Conservation (phyloP, 169 alveolate species). For the Toxoplasma gondii region DNA sequence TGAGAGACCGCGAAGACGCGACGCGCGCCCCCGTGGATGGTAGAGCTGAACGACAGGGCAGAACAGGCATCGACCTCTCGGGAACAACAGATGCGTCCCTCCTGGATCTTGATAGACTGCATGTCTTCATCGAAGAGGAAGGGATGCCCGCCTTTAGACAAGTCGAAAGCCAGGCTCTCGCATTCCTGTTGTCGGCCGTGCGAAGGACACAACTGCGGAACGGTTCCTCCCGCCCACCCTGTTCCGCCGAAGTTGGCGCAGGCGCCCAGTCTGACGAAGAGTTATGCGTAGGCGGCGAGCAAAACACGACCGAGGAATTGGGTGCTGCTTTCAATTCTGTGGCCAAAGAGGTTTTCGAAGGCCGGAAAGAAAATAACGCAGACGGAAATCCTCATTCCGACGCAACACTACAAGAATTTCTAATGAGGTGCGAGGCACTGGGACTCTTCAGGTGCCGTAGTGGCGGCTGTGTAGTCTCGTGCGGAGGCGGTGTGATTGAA, state of each 20-base stretch:
- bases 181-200: background rate
- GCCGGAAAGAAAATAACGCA: background rate
- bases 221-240: background rate
- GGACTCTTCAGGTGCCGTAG: background rate
- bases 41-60: background rate
- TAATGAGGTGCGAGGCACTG: background rate
- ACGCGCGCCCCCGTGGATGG: background rate
- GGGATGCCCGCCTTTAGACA: background rate
- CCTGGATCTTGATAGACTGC: background rate
- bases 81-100: background rate
- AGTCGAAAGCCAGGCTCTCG: background rate
- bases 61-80: background rate
- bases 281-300: too few relatives aligned
- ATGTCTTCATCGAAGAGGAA: background rate
- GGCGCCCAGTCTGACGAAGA: too few relatives aligned
- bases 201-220: background rate
- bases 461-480: background rate
- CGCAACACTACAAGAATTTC: background rate
- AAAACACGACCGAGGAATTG: too few relatives aligned
- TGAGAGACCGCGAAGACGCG: background rate
- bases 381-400: background rate
- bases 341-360: too few relatives aligned
- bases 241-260: too few relatives aligned
- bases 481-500: constrained; percentile 7
- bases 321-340: too few relatives aligned